Base-by-base conservation (phyloP, 2,329 filamentous ascomycete genomes). In the Rhinocladiella mackenziei region DNA sequence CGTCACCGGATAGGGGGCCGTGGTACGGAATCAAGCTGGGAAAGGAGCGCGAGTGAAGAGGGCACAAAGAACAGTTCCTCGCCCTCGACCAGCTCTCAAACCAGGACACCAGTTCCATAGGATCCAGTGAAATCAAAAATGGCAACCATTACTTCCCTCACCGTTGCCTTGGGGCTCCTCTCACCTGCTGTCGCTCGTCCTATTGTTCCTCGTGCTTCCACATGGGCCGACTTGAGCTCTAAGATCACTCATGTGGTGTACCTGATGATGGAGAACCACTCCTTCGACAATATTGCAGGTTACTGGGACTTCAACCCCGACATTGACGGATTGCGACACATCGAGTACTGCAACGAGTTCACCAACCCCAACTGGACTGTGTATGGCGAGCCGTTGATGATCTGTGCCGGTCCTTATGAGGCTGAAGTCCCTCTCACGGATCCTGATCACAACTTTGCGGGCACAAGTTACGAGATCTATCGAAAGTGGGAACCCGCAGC, bases 311-410 rank as follows among this genome's bases (percentile, higher is more conserved):
- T 46, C 32, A 35, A 45, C 18, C 34, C 36, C 7, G 39, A 50
- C 32, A 50, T 50, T 18, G 39, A 50, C 33, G 39, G 39, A 26
- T 23, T 50, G 26, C 43, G 39, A 28, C 46, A 50, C 26, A 29
- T 43, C 25, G 17, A 34, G 1, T 50, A 31, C 26, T 50, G 48
- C 43, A 50, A 50, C 15, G 48, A 50, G 29, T 50, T 33, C 36
- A 50, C 48, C 34, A 50, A 50, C 35, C 48, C 48, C 20, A 50
- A 50, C 36, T 50, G 48, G 48, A 50, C 48, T 4, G 37, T 50
- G n/a, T 50, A 44, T 25, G 30, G 41, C 18, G 48, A 50, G 35
- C 48, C 48, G 8, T 14, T 50, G 33, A 26, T 50, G 48, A 47
- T 50, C 28, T 50, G 48, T 26, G 39, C 43, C 7, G 26, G 34